Conservation (phyloP, 2,329 filamentous ascomycete genomes). For the Aspergillus ochraceoroseus region DNA sequence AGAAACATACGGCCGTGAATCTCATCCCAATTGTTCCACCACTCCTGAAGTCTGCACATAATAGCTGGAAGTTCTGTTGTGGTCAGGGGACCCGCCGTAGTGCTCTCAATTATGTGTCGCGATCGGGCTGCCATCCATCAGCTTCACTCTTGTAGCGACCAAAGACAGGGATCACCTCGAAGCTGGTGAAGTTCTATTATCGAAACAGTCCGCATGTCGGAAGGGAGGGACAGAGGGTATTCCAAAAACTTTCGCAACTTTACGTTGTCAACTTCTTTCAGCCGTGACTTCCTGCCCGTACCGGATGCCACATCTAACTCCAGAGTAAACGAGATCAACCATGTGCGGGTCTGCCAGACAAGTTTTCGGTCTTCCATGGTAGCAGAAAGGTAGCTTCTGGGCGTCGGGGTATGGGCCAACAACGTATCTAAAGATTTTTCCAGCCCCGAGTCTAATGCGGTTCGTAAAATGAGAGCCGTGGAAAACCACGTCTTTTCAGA, state of each 20-base stretch:
- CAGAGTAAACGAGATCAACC: slow-evolving; percentile 35
- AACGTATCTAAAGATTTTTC: slow-evolving; percentile 35
- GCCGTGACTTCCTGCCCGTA: slow-evolving; percentile 34
- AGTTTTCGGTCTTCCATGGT: slow-evolving; percentile 33
- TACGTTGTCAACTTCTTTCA: slow-evolving; percentile 31
- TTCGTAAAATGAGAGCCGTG: slow-evolving; percentile 35
- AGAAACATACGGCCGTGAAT: slow-evolving; percentile 32
- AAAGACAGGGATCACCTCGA: slow-evolving; percentile 22
- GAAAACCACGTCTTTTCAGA: slow-evolving; percentile 39
- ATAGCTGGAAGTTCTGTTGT: slow-evolving; percentile 30
- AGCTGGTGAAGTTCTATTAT: slow-evolving; percentile 37
- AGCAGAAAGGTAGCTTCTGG: slow-evolving; percentile 34
- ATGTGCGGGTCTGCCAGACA: slow-evolving; percentile 36
- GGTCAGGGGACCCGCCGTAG: slow-evolving; percentile 26
- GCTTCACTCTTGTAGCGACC: too few species aligned
- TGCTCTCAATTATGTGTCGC: slow-evolving; percentile 30
- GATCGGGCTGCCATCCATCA: slow-evolving; percentile 22
- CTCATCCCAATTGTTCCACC: slow-evolving; percentile 36
- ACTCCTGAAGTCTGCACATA: slow-evolving; percentile 30
- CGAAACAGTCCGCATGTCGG: slow-evolving; percentile 34
- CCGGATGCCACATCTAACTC: slow-evolving; percentile 36
- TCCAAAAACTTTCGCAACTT: slow-evolving; percentile 35
- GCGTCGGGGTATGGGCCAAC: slow-evolving; percentile 29
- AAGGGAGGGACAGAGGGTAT: slow-evolving; percentile 34
- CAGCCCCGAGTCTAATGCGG: slow-evolving; percentile 33